Evolutionary conservation across 1,284 basidiomycete species (phyloP).

Genomic region (Puccinia horiana): DNA sequence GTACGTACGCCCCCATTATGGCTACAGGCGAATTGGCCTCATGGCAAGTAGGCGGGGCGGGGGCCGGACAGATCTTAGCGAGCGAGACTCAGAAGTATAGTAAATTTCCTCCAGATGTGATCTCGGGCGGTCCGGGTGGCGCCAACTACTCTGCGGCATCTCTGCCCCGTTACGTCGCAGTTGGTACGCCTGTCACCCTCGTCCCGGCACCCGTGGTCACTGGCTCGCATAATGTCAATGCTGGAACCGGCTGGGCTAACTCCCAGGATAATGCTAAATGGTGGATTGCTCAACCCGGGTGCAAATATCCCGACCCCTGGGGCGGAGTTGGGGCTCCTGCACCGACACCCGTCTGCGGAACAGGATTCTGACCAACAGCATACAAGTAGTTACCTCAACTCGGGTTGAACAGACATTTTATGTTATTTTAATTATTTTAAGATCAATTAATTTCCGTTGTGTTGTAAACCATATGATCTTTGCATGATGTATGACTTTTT

Average conservation of each 20-base stretch:
- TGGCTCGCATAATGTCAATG: neutral
- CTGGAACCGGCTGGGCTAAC: constrained; percentile 40
- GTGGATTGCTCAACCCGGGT: constrained; percentile 41
- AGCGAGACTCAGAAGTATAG: constrained; percentile 17
- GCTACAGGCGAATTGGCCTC: constrained; percentile 19
- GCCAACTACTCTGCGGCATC: constrained; percentile 7
- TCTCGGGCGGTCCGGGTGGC: constrained; percentile 28
- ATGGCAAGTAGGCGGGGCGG: constrained; percentile 45
- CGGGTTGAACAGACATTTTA: neutral
- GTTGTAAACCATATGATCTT: too few species aligned
- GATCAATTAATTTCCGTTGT: too few species aligned
- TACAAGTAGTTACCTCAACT: neutral
- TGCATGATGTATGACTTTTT: neutral
- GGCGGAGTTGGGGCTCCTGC: constrained; percentile 39
- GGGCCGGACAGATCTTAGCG: constrained; percentile 30
- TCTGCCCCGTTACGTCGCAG: constrained; percentile 34
- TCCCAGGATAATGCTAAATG: constrained; percentile 37
- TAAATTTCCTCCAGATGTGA: constrained; percentile 37
- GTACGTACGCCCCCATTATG: neutral
- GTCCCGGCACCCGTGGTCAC: constrained; percentile 20
- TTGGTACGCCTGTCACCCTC: constrained; percentile 32
- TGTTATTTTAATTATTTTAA: neutral
- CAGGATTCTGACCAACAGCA: neutral
- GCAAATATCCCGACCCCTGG: constrained; percentile 47
- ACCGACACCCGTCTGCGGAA: constrained; percentile 45